Evolutionary conservation across 2,329 filamentous ascomycete genomes (phyloP), one percentile per base, ranked within the genome.

Genomic region (Malbranchea cinnamomea): DNA sequence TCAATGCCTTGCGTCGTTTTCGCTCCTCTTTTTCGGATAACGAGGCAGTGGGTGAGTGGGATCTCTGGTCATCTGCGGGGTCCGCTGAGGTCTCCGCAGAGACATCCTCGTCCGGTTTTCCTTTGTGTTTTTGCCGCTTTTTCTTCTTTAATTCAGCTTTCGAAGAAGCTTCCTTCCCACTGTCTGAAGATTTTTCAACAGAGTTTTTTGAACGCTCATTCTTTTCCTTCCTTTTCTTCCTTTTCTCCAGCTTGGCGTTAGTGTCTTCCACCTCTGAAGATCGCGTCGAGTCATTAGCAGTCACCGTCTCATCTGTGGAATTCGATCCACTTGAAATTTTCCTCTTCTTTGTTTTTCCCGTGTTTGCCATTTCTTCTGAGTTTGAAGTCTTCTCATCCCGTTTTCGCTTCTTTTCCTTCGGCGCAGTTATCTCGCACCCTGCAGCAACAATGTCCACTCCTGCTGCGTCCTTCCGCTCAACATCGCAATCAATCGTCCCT

Each of bases 401-500:
- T 51, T 52, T 62, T 43, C 46, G 55, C 31, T 50, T 52, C 35
- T 33, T 43, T 21, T 43, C 36, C 38, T 48, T 47, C 24, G 36
- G 27, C n/a, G 24, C 24, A 16, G 28, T n/a, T n/a, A n/a, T n/a
- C n/a, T n/a, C n/a, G n/a, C n/a, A n/a, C n/a, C n/a, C n/a, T n/a
- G n/a, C 20, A 17, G 3, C 4, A n/a, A 31, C 14, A 21, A 14
- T 14, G 6, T 26, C 14, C 11, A 8, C n/a, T 34, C 34, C 11
- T 26, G 26, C 25, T 23, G 38, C 16, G 42, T 43, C 27, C 38
- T 37, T 19, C 29, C 36, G 28, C 34, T 35, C 23, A 35, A 33
- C 16, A 4, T 27, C 37, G 11, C 38, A 40, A 7, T 49, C 45
- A 26, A 57, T 36, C 2, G 83, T 91, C 2, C 85, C 84, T 23